Evolutionary conservation across 2,329 filamentous ascomycete species (phyloP).

Genomic region (Penicillium sp.): DNA sequence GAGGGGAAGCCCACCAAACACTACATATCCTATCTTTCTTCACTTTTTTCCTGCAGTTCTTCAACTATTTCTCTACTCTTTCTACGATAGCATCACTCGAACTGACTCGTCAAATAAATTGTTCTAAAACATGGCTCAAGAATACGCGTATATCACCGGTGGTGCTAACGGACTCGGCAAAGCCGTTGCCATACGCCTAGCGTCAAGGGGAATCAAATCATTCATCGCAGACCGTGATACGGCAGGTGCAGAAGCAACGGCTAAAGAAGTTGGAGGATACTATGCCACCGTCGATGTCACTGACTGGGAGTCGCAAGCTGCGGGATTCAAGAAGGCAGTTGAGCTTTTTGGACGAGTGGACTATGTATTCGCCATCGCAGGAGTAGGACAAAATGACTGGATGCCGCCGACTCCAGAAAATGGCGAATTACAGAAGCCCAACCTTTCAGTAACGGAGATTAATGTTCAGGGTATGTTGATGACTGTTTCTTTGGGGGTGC

Average conservation of each 20-base stretch:
- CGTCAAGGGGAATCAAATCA: constrained; percentile 24
- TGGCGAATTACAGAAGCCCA: constrained; percentile 41
- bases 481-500: constrained; percentile 46
- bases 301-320: no score
- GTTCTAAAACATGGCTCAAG: not conserved
- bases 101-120: not conserved
- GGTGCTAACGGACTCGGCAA: constrained; percentile 26
- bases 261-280: no score
- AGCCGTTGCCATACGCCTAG: constrained; percentile 21
- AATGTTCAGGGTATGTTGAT: constrained; percentile 50
- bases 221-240: constrained; percentile 20
- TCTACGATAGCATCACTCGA: no score
- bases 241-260: not conserved
- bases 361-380: constrained; percentile 47
- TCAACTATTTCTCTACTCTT: no score
- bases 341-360: constrained; percentile 42
- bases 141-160: constrained; percentile 25
- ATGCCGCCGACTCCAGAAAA: constrained; percentile 26
- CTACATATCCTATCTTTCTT: no score
- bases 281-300: no score
- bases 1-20: no score
- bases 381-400: constrained; percentile 46
- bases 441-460: constrained; percentile 45
- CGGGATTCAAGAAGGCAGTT: no score
- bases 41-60: no score